These are phyloP conservation scores for Magnaporthiopsis poae DNA, from an alignment of 2,329 filamentous ascomycete species.

Conservation along the genomic window DNA sequence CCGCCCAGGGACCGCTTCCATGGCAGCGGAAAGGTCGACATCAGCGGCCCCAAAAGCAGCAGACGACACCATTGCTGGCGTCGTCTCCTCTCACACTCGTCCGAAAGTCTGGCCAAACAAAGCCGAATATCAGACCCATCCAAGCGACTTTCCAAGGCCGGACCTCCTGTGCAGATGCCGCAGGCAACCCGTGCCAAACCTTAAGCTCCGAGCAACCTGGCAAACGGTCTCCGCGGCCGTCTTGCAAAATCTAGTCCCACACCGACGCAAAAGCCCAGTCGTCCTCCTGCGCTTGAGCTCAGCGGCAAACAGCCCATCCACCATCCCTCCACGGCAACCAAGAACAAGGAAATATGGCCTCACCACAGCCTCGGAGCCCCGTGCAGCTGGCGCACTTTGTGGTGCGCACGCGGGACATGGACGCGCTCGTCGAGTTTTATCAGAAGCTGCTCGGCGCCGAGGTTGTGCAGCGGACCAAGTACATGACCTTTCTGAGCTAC, in stretches of 20 bases:
- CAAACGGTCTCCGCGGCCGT: background rate
- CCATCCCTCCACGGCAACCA: background rate
- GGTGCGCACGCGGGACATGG: conserved; percentile 5
- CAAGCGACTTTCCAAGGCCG: background rate
- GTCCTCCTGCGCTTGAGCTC: background rate
- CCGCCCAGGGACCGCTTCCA: no score
- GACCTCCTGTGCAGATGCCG: background rate
- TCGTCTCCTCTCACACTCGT: background rate
- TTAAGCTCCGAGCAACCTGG: background rate
- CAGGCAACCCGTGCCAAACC: background rate
- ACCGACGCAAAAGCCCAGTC: background rate
- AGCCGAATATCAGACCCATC: background rate
- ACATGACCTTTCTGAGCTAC: conserved; percentile 29
- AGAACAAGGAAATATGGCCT: background rate
- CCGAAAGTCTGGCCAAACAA: background rate
- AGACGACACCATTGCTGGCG: background rate
- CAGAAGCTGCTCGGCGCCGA: background rate
- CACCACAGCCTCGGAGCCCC: background rate
- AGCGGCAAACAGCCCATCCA: background rate
- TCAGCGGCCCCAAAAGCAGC: background rate
- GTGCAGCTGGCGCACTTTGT: conserved; percentile 5
- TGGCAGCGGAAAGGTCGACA: no score
- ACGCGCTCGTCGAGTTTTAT: background rate
- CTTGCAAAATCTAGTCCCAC: background rate
- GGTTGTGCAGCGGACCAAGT: background rate